phyloP scores from a whole-genome alignment of 345 rosid genomes.

The Eucalyptus marginata region DNA sequence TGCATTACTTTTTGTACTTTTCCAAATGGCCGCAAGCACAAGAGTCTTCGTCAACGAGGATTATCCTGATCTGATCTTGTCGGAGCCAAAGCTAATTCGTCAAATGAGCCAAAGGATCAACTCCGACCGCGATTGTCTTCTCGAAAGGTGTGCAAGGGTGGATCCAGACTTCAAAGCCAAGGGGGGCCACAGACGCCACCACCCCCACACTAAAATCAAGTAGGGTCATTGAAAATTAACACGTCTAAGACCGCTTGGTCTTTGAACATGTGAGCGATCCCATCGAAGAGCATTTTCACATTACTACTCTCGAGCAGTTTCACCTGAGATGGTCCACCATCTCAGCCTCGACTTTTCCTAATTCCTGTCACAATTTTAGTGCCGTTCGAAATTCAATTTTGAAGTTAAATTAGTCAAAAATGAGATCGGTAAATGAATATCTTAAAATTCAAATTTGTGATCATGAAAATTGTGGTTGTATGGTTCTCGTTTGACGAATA shows the following conservation, averaged over 20 bases:
- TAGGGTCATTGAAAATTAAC: background rate
- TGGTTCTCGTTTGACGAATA: background rate
- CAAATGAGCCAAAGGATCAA: background rate
- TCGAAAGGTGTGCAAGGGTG: background rate
- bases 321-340: background rate
- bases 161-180: background rate
- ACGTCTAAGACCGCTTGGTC: background rate
- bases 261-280: background rate
- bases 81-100: background rate
- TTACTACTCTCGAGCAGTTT: background rate
- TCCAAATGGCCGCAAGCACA: background rate
- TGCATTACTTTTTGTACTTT: background rate
- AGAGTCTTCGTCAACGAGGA: background rate
- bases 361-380: background rate
- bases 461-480: background rate
- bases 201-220: background rate
- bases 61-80: background rate
- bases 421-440: fast-evolving
- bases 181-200: background rate
- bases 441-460: background rate
- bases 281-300: background rate
- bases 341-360: background rate
- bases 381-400: background rate
- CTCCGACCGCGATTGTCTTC: background rate
- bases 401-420: background rate